Base-by-base conservation (phyloP, 2,329 filamentous ascomycete genomes). In the Claviceps pazoutovae region DNA sequence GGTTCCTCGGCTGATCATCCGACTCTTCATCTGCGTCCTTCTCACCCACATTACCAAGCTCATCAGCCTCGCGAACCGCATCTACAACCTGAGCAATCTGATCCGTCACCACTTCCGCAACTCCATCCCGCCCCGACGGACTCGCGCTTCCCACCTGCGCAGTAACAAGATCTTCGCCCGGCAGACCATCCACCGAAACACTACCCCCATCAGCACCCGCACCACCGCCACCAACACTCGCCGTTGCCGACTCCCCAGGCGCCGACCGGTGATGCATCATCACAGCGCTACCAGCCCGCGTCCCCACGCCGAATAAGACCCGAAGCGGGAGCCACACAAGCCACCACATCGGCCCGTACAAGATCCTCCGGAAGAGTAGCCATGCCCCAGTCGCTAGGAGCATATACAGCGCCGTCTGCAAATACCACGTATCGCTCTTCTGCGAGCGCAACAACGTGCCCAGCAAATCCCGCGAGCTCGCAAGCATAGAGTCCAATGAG, bases 351-450 rank as follows among this genome's bases (percentile, higher is more conserved):
- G 93, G 93, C 0, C 93, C 91, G 70, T 94, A 98, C 7, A 98
- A 63, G 42, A 91, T 73, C 45, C 93, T 74, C 30, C 93, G 75
- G 62, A 94, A 96, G 6, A 95, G 64, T 7, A 98, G 75, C 93
- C 93, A 98, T 34, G 73, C 74, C 43, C 90, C 81, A 1, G 89
- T 96, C 5, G 71, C 78, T 21, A 85, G 62, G 16, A 97, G 76
- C 59, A 96, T 75, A 64, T 90, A 94, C 58, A 97, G 82, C 2
- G 90, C 82, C 39, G 87, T 94, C 68, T 93, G 86, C 37, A 98
- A 78, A 65, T 98, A 98, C 93, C 93, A 98, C 2, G 90, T 96
- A 64, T 98, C 93, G 57, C 85, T 93, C 74, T 98, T 98, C 64
- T 94, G 88, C 56, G 87, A 93, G 55, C 81, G 80, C 46, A 97